A percentile compares a stretch with the other conserved stretches of the same genome.
phyloP scores from a whole-genome alignment of 768 basidiomycete species.

The Lentinula raphanica region DNA sequence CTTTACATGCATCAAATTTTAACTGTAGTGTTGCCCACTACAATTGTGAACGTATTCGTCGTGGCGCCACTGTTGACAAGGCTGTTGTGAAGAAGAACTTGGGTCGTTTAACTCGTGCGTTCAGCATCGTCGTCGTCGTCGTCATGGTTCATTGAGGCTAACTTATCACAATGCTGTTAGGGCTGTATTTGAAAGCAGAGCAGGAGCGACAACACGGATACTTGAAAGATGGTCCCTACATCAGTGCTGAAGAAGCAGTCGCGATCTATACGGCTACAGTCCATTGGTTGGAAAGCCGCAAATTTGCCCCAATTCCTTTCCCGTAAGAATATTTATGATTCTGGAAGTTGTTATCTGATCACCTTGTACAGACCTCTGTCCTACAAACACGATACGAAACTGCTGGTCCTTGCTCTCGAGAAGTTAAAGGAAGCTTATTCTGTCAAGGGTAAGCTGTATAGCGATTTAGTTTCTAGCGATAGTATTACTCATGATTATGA shows the following conservation, averaged over 20 bases:
- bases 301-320: conserved; percentile 99
- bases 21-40: conserved; percentile 81
- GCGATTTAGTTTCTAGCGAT: background rate
- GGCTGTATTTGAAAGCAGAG: conserved; percentile 95
- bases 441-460: conserved; percentile 61
- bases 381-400: conserved; percentile 98
- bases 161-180: conserved; percentile 26
- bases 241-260: conserved; percentile 97
- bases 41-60: conserved; percentile 94
- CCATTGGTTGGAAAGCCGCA: conserved; percentile 97
- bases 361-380: conserved; percentile 66
- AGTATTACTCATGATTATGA: background rate
- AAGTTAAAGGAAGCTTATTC: conserved; percentile 99
- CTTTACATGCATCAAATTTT: background rate
- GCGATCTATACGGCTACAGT: conserved; percentile 98
- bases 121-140: background rate
- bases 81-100: conserved; percentile 99
- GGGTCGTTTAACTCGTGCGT: conserved; percentile 87
- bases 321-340: conserved; percentile 46
- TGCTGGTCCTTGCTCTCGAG: conserved; percentile 93
- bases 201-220: conserved; percentile 98
- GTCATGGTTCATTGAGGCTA: too few species aligned
- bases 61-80: conserved; percentile 96
- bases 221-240: conserved; percentile 98
- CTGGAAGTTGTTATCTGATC: background rate